These are phyloP conservation scores for Pythium dissotocum DNA, from an alignment of 352 stramenopile genomes.

Conservation along the genomic window DNA sequence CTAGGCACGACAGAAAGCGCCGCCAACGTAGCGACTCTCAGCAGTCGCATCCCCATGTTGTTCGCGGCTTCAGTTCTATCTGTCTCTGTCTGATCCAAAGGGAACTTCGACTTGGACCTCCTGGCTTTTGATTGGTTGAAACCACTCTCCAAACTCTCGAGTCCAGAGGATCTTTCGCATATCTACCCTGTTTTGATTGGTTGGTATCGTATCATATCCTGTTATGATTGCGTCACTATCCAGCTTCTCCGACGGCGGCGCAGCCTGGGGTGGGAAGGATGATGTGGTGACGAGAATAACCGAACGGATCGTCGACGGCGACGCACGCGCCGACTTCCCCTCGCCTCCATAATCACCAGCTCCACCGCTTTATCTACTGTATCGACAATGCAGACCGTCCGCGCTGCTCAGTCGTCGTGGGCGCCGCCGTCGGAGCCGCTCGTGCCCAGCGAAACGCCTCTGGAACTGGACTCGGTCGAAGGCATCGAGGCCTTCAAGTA, in stretches of 20 bases:
- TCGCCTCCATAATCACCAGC: neutral
- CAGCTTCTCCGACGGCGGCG: slow-evolving; percentile 16
- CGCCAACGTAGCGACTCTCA: neutral
- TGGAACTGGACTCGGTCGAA: slow-evolving; percentile 21
- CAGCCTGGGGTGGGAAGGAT: neutral
- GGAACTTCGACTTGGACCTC: neutral
- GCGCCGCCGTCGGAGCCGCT: neutral
- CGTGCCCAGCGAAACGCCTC: slow-evolving; percentile 15
- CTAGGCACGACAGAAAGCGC: neutral
- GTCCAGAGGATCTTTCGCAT: neutral
- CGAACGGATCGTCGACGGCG: neutral
- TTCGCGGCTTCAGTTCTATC: no score
- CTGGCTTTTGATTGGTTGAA: neutral
- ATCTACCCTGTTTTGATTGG: slow-evolving; percentile 7
- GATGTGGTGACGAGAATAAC: neutral
- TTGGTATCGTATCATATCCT: neutral
- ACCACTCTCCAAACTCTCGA: no score
- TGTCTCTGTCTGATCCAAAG: neutral
- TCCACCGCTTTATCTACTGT: neutral
- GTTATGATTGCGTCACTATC: neutral
- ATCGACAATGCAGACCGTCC: neutral
- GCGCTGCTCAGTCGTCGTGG: neutral
- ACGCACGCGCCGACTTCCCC: neutral
- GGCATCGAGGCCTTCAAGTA: slow-evolving; percentile 53
- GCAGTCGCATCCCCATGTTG: neutral